Base-by-base conservation (phyloP, 2,329 filamentous ascomycete genomes). In the Aspergillus jensenii region DNA sequence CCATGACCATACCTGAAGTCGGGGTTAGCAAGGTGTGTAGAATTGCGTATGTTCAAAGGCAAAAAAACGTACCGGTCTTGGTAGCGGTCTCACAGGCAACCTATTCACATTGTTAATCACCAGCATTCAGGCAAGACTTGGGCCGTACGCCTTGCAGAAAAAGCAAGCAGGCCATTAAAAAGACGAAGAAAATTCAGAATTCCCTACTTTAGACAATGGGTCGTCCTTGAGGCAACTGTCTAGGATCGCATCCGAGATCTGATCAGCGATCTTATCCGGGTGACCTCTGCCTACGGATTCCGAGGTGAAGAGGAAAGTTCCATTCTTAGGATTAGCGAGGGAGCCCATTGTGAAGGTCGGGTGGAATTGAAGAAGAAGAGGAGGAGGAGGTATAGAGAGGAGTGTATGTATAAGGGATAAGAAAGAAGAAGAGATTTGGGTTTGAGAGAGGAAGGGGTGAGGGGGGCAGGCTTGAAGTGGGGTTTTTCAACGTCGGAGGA, bases 81-180 rank as follows among this genome's bases (percentile, higher is more conserved):
- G 95, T 96, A 73, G 95, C 95, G 68, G 93, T 97, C 86, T 99
- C 95, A 81, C 95, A 99, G 78, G 95, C 95, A 71, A 98, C 85
- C 82, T 78, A 62, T 52, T 50, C 27, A 55, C 49, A 14, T 40
- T 46, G 57, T 64, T 61, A 61, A 59, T 54, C 46, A 59, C 47
- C 35, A 31, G 39, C 12, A 4, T n/a, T 35, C 47, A 31, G 44
- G 43, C 14, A 45, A 54, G n/a, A 21, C 23, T 25, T 33, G 37
- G 39, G 23, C 41, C 27, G 35, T 37, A 53, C 40, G 56, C 49
- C 19, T 44, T 55, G 58, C 57, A 46, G 45, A 57, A 41, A 55
- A 21, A 8, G 45, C 56, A 51, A 49, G 27, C 58, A 52, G 52
- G 52, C 59, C 27, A 9, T 40, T 17, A 52, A 49, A 46, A 49